phyloP scores from a whole-genome alignment of 2,329 filamentous ascomycete species.

The Clonostachys byssicola region DNA sequence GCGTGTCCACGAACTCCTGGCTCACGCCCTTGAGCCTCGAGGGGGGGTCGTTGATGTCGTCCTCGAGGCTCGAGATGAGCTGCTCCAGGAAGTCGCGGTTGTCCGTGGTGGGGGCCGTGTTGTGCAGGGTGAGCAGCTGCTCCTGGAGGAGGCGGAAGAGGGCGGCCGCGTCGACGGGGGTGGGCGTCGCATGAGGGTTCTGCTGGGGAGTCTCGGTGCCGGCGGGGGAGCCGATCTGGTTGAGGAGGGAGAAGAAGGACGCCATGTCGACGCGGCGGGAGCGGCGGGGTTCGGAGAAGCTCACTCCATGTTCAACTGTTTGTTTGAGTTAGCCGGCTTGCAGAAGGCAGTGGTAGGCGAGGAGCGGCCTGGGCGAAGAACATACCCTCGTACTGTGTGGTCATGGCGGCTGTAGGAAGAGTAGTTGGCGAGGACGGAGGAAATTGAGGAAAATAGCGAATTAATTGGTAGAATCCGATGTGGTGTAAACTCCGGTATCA shows the following conservation, averaged over 20 bases:
- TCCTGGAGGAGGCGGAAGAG: slow-evolving; percentile 56
- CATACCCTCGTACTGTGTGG: slow-evolving; percentile 53
- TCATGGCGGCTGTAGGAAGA: slow-evolving; percentile 29
- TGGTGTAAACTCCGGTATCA: too few species aligned
- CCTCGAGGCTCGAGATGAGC: slow-evolving; percentile 42
- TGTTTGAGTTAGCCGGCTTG: background rate
- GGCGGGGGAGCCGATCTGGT: slow-evolving; percentile 39
- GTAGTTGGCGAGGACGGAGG: too few species aligned
- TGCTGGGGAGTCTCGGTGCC: slow-evolving; percentile 23
- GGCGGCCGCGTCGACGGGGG: slow-evolving; percentile 52
- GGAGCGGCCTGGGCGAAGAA: background rate
- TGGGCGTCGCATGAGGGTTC: slow-evolving; percentile 53
- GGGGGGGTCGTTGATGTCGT: slow-evolving; percentile 48
- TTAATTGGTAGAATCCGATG: too few species aligned
- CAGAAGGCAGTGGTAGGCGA: background rate
- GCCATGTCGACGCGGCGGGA: slow-evolving; percentile 60
- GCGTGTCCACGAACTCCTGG: slow-evolving; percentile 54
- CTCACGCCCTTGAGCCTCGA: slow-evolving; percentile 46
- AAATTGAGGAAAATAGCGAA: too few species aligned
- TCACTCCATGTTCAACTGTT: slow-evolving; percentile 62
- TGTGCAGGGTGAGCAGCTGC: slow-evolving; percentile 48
- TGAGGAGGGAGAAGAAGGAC: slow-evolving; percentile 54
- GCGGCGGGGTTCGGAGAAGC: slow-evolving; percentile 29
- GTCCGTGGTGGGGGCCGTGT: slow-evolving; percentile 39
- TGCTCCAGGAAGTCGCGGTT: slow-evolving; percentile 46